Evolutionary conservation across 345 rosid species (phyloP).

Genomic region (Populus ilicifolia): DNA sequence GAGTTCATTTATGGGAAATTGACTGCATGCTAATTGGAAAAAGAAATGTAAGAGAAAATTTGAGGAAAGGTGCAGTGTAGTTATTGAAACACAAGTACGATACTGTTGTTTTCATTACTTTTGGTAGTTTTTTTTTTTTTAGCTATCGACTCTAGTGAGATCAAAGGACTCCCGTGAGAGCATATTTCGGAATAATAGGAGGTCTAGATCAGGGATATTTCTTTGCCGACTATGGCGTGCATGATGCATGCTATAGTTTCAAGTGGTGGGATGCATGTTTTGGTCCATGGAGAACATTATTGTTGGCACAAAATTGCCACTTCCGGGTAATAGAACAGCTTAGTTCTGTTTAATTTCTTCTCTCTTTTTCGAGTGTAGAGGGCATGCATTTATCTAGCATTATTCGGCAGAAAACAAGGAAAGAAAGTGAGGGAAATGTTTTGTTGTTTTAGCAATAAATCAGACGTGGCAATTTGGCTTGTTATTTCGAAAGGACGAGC

Average conservation of each 20-base stretch:
- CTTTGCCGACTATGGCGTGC: not conserved
- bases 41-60: too few species aligned
- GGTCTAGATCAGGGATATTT: not conserved
- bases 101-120: too few species aligned
- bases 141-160: slow-evolving; percentile 4
- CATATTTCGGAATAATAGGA: slow-evolving; percentile 2
- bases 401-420: not conserved
- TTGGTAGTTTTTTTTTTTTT: not conserved
- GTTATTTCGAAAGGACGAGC: not conserved
- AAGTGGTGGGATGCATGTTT: not conserved
- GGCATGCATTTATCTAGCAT: not conserved
- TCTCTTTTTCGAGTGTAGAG: not conserved
- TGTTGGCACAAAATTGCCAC: not conserved
- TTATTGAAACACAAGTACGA: not conserved
- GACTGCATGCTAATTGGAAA: not conserved
- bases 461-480: not conserved
- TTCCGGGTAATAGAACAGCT: not conserved
- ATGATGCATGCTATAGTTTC: not conserved
- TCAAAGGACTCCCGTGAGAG: slow-evolving; percentile 5
- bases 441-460: not conserved
- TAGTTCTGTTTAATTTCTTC: not conserved
- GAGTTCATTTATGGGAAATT: slow-evolving; percentile 16
- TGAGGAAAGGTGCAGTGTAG: not conserved
- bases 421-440: too few species aligned
- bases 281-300: not conserved